phyloP scores from a whole-genome alignment of 2,329 filamentous ascomycete genomes.

The Arthrobotrys entomopaga region DNA sequence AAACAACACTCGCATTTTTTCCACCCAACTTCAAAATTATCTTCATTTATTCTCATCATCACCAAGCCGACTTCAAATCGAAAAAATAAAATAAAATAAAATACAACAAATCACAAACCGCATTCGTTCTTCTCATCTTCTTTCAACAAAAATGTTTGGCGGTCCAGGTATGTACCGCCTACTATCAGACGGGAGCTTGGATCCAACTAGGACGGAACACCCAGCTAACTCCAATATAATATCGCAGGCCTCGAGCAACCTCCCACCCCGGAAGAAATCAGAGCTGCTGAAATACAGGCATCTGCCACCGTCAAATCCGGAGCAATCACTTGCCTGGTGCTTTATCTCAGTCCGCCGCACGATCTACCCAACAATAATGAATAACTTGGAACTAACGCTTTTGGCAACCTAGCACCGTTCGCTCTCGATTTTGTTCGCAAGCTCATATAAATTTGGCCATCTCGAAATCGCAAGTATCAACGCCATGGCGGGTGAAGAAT shows the following conservation, averaged over 20 bases:
- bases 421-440: constrained; percentile 68
- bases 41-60: constrained; percentile 7
- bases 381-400: not conserved
- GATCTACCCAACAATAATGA: not conserved
- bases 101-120: too few species aligned
- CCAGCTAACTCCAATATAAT: not conserved
- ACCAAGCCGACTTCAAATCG: not conserved
- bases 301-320: constrained; percentile 74
- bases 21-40: constrained; percentile 7
- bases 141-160: constrained; percentile 57
- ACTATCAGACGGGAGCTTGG: not conserved
- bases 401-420: constrained; percentile 66
- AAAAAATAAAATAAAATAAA: not conserved
- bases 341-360: constrained; percentile 78
- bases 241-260: constrained; percentile 70
- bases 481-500: too few species aligned
- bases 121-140: too few species aligned
- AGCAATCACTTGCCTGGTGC: constrained; percentile 71
- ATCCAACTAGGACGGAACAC: too few species aligned
- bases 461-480: not conserved
- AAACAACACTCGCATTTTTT: constrained; percentile 33
- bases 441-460: constrained; percentile 62
- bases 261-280: constrained; percentile 74
- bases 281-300: constrained; percentile 74
- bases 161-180: constrained; percentile 36